These are phyloP conservation scores for Mycena sp. DNA, from an alignment of 1,284 basidiomycete species.

Conservation along the genomic window DNA sequence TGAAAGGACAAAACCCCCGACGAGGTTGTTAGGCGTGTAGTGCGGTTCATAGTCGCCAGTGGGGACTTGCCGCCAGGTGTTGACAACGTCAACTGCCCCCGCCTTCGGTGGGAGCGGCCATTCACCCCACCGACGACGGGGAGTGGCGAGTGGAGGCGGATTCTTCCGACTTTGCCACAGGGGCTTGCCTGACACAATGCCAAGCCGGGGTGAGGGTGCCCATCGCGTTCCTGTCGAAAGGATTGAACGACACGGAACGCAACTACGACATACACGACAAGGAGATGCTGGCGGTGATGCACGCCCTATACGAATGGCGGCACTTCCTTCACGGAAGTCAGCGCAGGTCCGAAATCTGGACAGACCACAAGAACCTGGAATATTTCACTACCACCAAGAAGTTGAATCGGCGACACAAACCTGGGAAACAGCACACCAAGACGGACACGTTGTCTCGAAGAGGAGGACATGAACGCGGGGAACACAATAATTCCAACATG, in stretches of 20 bases:
- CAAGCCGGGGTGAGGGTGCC: conserved; percentile 30
- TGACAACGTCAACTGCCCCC: too few species aligned
- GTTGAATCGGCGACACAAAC: conserved; percentile 39
- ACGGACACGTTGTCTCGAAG: conserved; percentile 14
- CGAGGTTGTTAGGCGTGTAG: too few species aligned
- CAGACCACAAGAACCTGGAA: conserved; percentile 46
- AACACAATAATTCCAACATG: conserved; percentile 34
- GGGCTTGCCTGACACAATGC: too few species aligned
- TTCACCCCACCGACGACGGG: conserved; percentile 13
- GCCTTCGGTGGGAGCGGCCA: too few species aligned
- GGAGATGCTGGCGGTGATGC: conserved; percentile 43
- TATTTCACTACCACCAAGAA: conserved; percentile 40
- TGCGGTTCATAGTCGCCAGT: too few species aligned
- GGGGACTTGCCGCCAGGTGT: too few species aligned
- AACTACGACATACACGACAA: conserved; percentile 32
- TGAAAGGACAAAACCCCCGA: too few species aligned
- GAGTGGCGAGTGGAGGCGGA: conserved; percentile 41
- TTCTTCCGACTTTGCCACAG: conserved; percentile 28
- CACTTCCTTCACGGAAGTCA: conserved; percentile 39
- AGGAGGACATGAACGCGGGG: conserved; percentile 43
- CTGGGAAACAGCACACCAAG: neutral
- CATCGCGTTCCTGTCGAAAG: conserved; percentile 8
- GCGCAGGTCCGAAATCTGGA: conserved; percentile 34
- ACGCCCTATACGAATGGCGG: conserved; percentile 42
- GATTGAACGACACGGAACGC: conserved; percentile 7